Conservation (phyloP, 2,329 filamentous ascomycete genomes). For the Endoconidiophora polonica region DNA sequence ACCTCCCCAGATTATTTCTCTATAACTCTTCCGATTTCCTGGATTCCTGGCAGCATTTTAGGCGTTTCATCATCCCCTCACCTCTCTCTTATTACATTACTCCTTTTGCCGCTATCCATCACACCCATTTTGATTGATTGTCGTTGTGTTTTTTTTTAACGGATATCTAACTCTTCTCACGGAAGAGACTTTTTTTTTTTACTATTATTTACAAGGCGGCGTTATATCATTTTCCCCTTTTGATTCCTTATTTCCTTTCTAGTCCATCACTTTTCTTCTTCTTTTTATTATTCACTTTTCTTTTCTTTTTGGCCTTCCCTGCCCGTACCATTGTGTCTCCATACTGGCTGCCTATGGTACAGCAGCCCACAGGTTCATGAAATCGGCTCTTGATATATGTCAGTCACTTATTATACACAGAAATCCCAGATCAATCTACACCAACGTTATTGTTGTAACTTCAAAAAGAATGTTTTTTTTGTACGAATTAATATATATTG, state of each 20-base stretch:
- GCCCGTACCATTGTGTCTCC: too few species aligned
- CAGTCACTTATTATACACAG: too few species aligned
- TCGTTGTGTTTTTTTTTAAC: constrained; percentile 7
- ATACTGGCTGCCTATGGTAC: too few species aligned
- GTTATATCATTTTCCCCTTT: constrained; percentile 10
- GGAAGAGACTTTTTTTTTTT: constrained; percentile 8
- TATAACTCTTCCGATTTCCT: constrained; percentile 12
- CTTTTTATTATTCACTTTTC: background rate
- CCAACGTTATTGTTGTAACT: too few species aligned
- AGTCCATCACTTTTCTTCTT: constrained; percentile 8
- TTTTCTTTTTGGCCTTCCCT: background rate
- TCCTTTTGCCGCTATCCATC: background rate
- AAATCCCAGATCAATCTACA: too few species aligned
- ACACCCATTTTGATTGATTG: constrained; percentile 3
- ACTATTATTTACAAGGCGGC: constrained; percentile 9
- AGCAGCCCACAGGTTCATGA: too few species aligned
- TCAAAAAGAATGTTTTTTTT: too few species aligned
- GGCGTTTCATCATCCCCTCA: constrained; percentile 8
- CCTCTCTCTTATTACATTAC: constrained; percentile 1
- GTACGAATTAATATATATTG: too few species aligned
- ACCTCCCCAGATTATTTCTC: constrained; percentile 5
- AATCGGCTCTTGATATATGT: too few species aligned
- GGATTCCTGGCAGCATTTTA: constrained; percentile 12
- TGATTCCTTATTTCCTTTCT: constrained; percentile 6
- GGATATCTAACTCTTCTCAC: constrained; percentile 10